Evolutionary conservation across 176 grass and related monocot species (phyloP).

Genomic region (Aegilops bicornis): DNA sequence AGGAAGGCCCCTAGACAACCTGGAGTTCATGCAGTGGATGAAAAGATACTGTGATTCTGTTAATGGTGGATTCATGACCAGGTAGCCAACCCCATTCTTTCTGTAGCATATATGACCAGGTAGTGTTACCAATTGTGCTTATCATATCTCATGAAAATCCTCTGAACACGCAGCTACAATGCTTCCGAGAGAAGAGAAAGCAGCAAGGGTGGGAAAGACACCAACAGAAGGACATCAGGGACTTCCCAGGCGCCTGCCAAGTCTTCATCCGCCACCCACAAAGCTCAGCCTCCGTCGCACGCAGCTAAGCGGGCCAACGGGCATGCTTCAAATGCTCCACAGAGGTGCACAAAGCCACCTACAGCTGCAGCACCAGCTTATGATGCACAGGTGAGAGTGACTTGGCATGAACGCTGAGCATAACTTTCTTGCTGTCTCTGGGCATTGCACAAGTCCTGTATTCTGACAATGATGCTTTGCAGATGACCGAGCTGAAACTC

Average conservation of each 20-base stretch:
- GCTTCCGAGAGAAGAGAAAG: conserved; percentile 75
- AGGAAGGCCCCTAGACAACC: conserved; percentile 82
- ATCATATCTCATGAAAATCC: background rate
- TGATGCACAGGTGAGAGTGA: conserved; percentile 60
- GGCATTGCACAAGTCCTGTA: background rate
- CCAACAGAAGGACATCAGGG: conserved; percentile 71
- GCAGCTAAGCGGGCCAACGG: conserved; percentile 39
- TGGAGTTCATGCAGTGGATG: conserved; percentile 99
- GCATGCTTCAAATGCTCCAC: conserved; percentile 42
- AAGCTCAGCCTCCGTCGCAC: conserved; percentile 49
- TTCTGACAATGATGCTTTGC: conserved; percentile 17
- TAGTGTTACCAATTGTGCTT: background rate
- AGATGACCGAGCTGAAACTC: conserved; percentile 94
- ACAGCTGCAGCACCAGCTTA: conserved; percentile 47
- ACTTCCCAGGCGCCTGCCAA: conserved; percentile 52
- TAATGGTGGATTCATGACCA: conserved; percentile 51
- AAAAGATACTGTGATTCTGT: conserved; percentile 88
- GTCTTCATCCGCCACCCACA: conserved; percentile 46
- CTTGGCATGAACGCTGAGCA: background rate
- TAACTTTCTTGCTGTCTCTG: background rate
- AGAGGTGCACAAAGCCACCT: conserved; percentile 42
- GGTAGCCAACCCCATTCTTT: conserved; percentile 22
- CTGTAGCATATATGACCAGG: background rate
- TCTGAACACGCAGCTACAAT: conserved; percentile 60
- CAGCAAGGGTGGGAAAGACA: conserved; percentile 89